Base-by-base conservation (phyloP, 2,329 filamentous ascomycete genomes). In the Penicillium sp. region DNA sequence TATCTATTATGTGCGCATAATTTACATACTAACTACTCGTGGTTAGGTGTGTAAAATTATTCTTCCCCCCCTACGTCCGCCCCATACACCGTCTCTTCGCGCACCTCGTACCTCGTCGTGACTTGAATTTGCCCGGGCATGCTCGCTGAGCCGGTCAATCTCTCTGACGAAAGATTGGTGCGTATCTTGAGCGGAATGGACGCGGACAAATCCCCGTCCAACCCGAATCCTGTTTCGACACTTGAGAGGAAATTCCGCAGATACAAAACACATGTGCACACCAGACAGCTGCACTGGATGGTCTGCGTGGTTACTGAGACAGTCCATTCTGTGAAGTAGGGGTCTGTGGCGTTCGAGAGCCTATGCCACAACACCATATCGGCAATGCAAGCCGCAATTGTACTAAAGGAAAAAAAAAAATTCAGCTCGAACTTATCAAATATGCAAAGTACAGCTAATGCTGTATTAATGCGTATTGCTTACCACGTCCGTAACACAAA, bases 71-170 rank as follows among this genome's bases (percentile, higher is more conserved):
- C 33, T 26, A 20, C 7, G 2, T 50, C 48, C 20, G 23, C 30
- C 48, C 38, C n/a, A 52, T 52, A 7, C 35, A 28, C 38, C 49
- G 23, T 18, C 35, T 52, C 49, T 30, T 21, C 12, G 43, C 14
- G 49, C 49, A 43, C 49, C 38, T 52, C 49, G 30, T 52, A 52
- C 24, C 38, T 43, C 20, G 38, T 52, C 18, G 49, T 52, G 30
- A 52, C 24, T 23, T 52, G 49, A 14, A 28, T 52, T 23, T 52
- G 38, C 16, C 49, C 49, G 23, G n/a, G 49, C 38, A 43, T 52
- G 5, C 24, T 30, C 49, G n/a, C 38, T 24, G 49, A 52, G 23
- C 24, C 38, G 38, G 38, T 43, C 38, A 52, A 52, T 8, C 38
- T 52, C 23, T 43, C 38, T n/a, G 23, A 52, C 1, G 30, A 52